Conservation (phyloP, 441 rosid species). For the Raphanus hybrid region DNA sequence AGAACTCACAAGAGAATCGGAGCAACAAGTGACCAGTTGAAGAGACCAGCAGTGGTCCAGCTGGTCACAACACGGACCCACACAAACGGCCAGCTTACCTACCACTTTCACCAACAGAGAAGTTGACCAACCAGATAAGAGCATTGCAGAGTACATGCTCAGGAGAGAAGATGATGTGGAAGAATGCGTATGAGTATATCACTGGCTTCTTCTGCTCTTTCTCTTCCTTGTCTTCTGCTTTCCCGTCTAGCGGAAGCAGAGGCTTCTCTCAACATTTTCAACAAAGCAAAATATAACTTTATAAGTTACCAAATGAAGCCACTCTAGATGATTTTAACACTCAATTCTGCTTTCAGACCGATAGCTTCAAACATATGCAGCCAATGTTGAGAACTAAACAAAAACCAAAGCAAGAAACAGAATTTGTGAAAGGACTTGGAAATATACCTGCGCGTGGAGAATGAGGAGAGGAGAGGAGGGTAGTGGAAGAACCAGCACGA, state of each 20-base stretch:
- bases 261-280: constrained; percentile 65
- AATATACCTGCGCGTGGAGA: no score
- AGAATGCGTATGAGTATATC: constrained; percentile 86
- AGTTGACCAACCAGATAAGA: constrained; percentile 93
- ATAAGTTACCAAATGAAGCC: no score
- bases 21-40: constrained; percentile 83
- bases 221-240: constrained; percentile 67
- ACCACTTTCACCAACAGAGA: constrained; percentile 88
- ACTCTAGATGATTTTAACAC: no score
- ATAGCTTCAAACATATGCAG: no score
- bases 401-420: neutral
- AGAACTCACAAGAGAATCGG: constrained; percentile 94
- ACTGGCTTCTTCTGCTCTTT: constrained; percentile 75
- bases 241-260: constrained; percentile 43
- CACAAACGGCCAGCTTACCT: constrained; percentile 70
- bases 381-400: no score
- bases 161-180: constrained; percentile 97
- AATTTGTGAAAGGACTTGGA: no score
- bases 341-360: no score
- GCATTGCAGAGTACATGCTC: constrained; percentile 98
- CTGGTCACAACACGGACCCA: constrained; percentile 81
- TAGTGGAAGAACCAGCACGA: no score
- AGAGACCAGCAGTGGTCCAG: constrained; percentile 93
- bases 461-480: no score
- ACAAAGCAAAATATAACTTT: neutral